Evolutionary conservation across 441 rosid species (phyloP).

Genomic region (Euphorbia neoarborescens): DNA sequence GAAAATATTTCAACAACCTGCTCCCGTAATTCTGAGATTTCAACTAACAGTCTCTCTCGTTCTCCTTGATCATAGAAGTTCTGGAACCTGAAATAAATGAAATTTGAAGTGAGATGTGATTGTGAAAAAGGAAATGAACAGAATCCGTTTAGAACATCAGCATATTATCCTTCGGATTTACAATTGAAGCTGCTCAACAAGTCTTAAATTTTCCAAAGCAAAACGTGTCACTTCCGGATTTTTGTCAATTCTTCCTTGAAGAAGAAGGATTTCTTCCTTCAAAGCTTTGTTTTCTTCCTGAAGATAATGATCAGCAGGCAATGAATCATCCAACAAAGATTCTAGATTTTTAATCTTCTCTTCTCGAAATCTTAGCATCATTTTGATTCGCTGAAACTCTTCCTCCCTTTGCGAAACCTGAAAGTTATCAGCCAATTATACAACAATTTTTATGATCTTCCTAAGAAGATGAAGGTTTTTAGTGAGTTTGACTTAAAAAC

Average conservation of each 20-base stretch:
- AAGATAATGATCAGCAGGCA: slow-evolving; percentile 49
- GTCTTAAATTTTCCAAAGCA: slow-evolving; percentile 59
- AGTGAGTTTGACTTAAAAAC: slow-evolving; percentile 11
- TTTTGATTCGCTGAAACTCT: slow-evolving; percentile 47
- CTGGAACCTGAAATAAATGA: slow-evolving; percentile 48
- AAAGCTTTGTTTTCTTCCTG: slow-evolving; percentile 55
- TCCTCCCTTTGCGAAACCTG: slow-evolving; percentile 60
- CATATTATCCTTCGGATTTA: slow-evolving; percentile 29
- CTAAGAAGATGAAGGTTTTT: background rate
- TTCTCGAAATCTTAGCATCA: slow-evolving; percentile 51
- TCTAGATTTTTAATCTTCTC: slow-evolving; percentile 57
- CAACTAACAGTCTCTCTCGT: slow-evolving; percentile 51
- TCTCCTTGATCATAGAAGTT: slow-evolving; percentile 60
- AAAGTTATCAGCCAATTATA: slow-evolving; percentile 24
- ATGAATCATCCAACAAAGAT: slow-evolving; percentile 35
- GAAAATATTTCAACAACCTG: slow-evolving; percentile 45
- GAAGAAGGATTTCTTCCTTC: slow-evolving; percentile 58
- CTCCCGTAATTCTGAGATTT: slow-evolving; percentile 58
- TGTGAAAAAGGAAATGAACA: slow-evolving; percentile 5
- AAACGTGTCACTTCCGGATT: slow-evolving; percentile 51
- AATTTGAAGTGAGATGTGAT: slow-evolving; percentile 14
- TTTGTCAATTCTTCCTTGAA: slow-evolving; percentile 45
- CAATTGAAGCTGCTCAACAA: slow-evolving; percentile 57
- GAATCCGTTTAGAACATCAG: slow-evolving; percentile 19
- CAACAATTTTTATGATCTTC: slow-evolving; percentile 1